A percentile compares a stretch with the other conserved stretches of the same genome.
Evolutionary conservation across 345 rosid genomes (phyloP).

Genomic region (Eucalyptus urophylla): DNA sequence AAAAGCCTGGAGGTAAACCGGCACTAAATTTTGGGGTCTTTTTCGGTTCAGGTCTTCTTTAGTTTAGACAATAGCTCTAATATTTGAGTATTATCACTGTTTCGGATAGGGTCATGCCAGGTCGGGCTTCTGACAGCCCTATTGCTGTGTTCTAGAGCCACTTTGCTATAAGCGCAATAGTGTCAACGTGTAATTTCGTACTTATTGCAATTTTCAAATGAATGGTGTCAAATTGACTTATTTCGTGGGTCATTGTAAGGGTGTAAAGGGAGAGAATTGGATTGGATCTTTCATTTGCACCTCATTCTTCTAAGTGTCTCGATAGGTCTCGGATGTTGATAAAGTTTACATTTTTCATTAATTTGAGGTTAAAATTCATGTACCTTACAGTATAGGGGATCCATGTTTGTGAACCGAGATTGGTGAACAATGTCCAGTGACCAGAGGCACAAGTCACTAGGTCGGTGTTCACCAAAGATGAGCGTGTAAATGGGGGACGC

Average conservation of each 20-base stretch:
- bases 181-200: neutral
- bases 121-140: no score
- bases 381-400: neutral
- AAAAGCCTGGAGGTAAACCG: no score
- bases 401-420: neutral
- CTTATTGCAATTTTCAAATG: neutral
- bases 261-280: neutral
- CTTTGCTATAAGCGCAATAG: neutral
- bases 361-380: neutral
- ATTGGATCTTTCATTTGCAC: neutral
- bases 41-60: no score
- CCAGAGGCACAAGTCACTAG: neutral
- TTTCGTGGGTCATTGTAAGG: neutral
- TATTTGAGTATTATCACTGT: no score
- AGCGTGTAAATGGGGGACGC: neutral
- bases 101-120: no score
- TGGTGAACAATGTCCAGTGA: neutral
- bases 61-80: no score
- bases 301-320: neutral
- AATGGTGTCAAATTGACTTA: accelerated
- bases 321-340: neutral
- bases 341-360: neutral
- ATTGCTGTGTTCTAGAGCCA: neutral
- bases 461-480: neutral
- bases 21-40: no score